phyloP scores from a whole-genome alignment of 257 asterid species.

The Vinca minor region DNA sequence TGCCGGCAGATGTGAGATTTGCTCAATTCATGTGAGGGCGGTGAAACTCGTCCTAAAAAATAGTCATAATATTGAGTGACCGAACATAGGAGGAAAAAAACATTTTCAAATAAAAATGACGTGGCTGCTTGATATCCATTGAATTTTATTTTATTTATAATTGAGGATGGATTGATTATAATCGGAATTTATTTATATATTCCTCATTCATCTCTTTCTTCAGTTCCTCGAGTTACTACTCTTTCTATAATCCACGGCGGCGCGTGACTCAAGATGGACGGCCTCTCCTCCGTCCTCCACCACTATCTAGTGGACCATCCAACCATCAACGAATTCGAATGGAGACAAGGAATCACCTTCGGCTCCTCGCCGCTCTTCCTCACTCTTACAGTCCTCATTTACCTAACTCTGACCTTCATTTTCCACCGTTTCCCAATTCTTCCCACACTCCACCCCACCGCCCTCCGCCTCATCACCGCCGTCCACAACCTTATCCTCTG shows the following conservation, averaged over 20 bases:
- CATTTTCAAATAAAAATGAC: not conserved
- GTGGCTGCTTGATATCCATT: not conserved
- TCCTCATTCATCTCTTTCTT: too few relatives aligned
- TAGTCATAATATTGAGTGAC: too few relatives aligned
- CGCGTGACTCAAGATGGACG: constrained; percentile 44
- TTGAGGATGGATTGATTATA: not conserved
- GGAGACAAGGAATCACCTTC: constrained; percentile 48
- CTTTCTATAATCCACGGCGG: constrained; percentile 24
- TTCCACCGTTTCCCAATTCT: constrained; percentile 34
- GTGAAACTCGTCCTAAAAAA: too few relatives aligned
- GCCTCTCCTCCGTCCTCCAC: constrained; percentile 29
- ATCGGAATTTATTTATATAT: too few relatives aligned
- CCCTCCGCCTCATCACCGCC: constrained; percentile 69
- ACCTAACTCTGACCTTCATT: constrained; percentile 53
- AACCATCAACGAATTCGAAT: constrained; percentile 43
- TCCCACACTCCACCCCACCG: constrained; percentile 35
- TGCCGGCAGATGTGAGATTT: too few relatives aligned
- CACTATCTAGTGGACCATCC: constrained; percentile 72
- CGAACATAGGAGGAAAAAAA: too few relatives aligned
- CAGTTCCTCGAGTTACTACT: not conserved
- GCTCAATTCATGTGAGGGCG: too few relatives aligned
- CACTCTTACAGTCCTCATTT: constrained; percentile 45
- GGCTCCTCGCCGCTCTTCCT: constrained; percentile 60
- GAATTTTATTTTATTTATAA: not conserved
- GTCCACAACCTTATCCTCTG: constrained; percentile 63